Percentiles rank a stretch among this genome's conserved stretches.
Conservation (phyloP, 2,329 filamentous ascomycete genomes). For the Acrodontium crateriforme region DNA sequence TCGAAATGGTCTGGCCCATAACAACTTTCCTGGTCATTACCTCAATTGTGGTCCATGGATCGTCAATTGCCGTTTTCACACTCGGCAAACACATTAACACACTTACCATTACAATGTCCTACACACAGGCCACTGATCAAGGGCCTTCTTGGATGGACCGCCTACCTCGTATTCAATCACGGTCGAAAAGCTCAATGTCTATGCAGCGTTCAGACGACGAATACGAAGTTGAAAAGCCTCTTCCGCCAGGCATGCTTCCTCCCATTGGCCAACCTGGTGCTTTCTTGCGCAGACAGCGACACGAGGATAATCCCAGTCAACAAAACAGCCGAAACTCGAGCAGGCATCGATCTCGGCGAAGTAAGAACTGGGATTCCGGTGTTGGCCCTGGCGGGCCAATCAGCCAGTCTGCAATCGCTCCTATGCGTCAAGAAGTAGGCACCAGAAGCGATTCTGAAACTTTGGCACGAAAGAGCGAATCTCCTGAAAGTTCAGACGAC, state of each 20-base stretch:
- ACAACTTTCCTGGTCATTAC: conserved; percentile 85
- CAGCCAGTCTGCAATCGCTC: conserved; percentile 77
- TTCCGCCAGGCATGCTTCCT: conserved; percentile 52
- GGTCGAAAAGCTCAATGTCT: conserved; percentile 69
- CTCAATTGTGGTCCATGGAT: conserved; percentile 91
- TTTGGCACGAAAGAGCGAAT: conserved; percentile 28
- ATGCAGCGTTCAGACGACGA: conserved; percentile 52
- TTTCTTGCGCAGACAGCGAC: conserved; percentile 66
- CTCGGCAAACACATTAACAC: conserved; percentile 98
- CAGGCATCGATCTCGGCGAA: conserved; percentile 46
- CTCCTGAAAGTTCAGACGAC: conserved; percentile 16
- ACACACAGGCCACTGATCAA: conserved; percentile 78
- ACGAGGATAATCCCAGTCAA: conserved; percentile 56
- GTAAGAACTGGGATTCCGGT: conserved; percentile 53
- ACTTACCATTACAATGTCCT: conserved; percentile 85
- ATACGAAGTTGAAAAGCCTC: conserved; percentile 33
- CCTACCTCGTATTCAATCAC: conserved; percentile 67
- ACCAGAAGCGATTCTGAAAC: conserved; percentile 31
- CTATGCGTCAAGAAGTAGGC: conserved; percentile 31
- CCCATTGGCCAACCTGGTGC: conserved; percentile 59
- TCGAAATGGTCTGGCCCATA: conserved; percentile 89
- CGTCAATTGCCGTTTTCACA: conserved; percentile 95
- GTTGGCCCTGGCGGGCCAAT: conserved; percentile 74
- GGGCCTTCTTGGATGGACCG: conserved; percentile 92
- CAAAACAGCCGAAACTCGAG: conserved; percentile 48